Evolutionary conservation across 1,139 yeast species (phyloP).

Genomic region (Geotrichum histeridarum): DNA sequence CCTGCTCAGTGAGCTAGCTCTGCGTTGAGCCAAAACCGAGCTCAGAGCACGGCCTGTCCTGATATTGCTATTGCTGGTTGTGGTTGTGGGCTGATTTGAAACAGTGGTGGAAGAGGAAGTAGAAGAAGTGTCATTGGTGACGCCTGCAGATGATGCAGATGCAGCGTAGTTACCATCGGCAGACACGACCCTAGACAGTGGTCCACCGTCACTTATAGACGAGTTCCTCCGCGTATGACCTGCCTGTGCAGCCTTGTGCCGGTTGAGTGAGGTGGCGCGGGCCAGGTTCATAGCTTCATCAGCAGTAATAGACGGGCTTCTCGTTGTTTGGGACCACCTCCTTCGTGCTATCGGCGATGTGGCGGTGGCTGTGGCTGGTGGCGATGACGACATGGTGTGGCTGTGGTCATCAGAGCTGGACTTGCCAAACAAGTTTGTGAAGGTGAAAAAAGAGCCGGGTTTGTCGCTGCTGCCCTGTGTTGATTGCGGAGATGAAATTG

Average conservation of each 20-base stretch:
- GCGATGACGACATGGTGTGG: too few species aligned
- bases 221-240: too few species aligned
- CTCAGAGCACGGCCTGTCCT: not conserved
- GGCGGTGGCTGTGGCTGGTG: not conserved
- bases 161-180: slow-evolving; percentile 6
- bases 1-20: not conserved
- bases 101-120: not conserved
- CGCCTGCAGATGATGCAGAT: too few species aligned
- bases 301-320: slow-evolving; percentile 28
- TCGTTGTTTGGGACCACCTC: slow-evolving; percentile 23
- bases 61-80: not conserved
- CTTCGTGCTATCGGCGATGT: slow-evolving; percentile 5
- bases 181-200: slow-evolving; percentile 6
- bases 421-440: not conserved
- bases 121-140: not conserved
- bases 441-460: not conserved
- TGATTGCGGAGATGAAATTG: not conserved
- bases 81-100: not conserved
- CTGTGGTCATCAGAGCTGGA: not conserved
- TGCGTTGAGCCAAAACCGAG: not conserved
- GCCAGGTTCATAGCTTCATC: slow-evolving; percentile 40
- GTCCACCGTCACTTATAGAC: not conserved
- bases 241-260: not conserved
- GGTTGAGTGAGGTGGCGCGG: slow-evolving; percentile 27
- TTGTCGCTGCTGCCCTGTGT: not conserved